phyloP scores from a whole-genome alignment of 768 basidiomycete genomes.

The Hydnum rufescens region DNA sequence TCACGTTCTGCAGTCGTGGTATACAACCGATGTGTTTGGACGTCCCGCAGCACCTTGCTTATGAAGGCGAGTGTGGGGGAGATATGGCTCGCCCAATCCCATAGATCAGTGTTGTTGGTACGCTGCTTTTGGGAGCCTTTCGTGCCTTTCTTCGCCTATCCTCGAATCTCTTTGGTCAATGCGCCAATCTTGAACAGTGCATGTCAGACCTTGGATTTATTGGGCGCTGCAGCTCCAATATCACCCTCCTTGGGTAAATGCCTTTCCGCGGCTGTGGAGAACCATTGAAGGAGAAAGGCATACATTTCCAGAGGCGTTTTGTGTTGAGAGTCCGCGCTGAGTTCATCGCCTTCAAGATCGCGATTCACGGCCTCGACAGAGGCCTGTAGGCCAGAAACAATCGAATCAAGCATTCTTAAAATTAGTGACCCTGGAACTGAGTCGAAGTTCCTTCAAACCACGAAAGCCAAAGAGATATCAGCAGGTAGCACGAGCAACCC shows the following conservation, averaged over 20 bases:
- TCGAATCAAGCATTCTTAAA: conserved; percentile 74
- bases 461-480: neutral
- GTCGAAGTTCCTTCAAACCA: conserved; percentile 26
- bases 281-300: conserved; percentile 85
- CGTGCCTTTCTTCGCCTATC: conserved; percentile 29
- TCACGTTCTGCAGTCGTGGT: conserved; percentile 72
- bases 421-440: conserved; percentile 43
- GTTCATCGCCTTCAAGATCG: conserved; percentile 43
- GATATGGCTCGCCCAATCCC: conserved; percentile 68
- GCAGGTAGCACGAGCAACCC: neutral
- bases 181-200: neutral
- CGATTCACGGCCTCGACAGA: conserved; percentile 53
- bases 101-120: conserved; percentile 17
- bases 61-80: conserved; percentile 48
- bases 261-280: conserved; percentile 62
- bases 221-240: conserved; percentile 23
- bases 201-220: conserved; percentile 13
- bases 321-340: conserved; percentile 31
- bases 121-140: conserved; percentile 20
- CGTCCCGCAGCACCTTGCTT: conserved; percentile 38
- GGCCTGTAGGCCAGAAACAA: conserved; percentile 37
- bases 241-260: conserved; percentile 36
- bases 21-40: conserved; percentile 71
- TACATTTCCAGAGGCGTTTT: conserved; percentile 76
- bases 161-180: conserved; percentile 20